Evolutionary conservation across 2,329 filamentous ascomycete species (phyloP).

Genomic region (Scopulariopsis brevicaulis): DNA sequence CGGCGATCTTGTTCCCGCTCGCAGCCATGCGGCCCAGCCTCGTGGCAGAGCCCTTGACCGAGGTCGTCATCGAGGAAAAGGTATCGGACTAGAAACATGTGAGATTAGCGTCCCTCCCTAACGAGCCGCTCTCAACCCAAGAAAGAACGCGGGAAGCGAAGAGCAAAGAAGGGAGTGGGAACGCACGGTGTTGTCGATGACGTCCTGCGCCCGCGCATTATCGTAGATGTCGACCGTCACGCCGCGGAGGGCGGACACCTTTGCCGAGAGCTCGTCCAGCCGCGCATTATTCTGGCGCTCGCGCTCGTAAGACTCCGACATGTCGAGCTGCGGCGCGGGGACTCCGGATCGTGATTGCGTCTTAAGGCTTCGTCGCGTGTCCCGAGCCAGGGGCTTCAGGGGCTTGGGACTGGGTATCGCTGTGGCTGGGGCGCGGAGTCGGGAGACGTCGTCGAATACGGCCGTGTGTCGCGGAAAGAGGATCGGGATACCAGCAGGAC

Average conservation of each 20-base stretch:
- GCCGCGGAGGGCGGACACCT: constrained; percentile 83
- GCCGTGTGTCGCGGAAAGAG: background rate
- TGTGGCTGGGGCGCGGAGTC: background rate
- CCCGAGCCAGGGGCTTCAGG: background rate
- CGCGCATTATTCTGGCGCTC: constrained; percentile 90
- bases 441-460: background rate
- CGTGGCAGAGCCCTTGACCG: constrained; percentile 71
- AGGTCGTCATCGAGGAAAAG: constrained; percentile 76
- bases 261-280: constrained; percentile 79
- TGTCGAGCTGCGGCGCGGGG: constrained; percentile 17
- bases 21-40: constrained; percentile 84
- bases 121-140: background rate
- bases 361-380: background rate
- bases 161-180: background rate
- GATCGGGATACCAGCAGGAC: background rate
- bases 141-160: background rate
- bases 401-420: background rate
- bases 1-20: constrained; percentile 79
- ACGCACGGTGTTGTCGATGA: constrained; percentile 77
- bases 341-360: background rate
- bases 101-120: background rate
- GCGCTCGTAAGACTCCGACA: constrained; percentile 70
- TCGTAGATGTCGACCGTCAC: constrained; percentile 98
- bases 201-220: constrained; percentile 76
- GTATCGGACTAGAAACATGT: constrained; percentile 57